A percentile compares a stretch with the other conserved stretches of the same genome.
Conservation (phyloP, 352 stramenopile genomes). For the Phytopythium delawarense region DNA sequence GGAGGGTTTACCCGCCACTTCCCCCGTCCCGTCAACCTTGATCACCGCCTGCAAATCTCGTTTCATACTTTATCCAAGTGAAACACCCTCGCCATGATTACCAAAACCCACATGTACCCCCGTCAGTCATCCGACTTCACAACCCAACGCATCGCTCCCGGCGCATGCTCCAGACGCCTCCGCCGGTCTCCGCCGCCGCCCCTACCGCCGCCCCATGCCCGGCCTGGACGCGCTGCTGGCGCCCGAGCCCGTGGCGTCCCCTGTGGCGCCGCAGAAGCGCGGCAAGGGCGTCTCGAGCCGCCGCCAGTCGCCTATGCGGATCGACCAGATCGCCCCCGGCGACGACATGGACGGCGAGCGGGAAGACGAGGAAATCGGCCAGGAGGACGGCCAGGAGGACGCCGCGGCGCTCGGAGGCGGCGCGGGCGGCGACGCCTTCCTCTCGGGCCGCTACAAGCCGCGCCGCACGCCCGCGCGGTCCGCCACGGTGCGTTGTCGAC, state of each 20-base stretch:
- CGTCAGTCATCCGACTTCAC: slow-evolving; percentile 3
- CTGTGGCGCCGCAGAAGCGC: background rate
- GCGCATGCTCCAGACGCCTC: background rate
- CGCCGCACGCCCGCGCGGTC: slow-evolving; percentile 26
- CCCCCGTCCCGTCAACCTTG: background rate
- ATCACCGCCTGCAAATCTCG: too few species aligned
- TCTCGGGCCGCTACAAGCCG: slow-evolving; percentile 25
- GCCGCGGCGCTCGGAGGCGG: background rate
- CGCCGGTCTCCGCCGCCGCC: slow-evolving; percentile 2
- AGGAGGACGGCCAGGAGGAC: background rate
- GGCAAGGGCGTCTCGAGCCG: background rate
- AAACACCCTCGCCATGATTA: background rate
- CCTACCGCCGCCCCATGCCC: background rate
- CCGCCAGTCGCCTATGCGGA: slow-evolving; percentile 1
- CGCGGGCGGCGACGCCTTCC: slow-evolving; percentile 28
- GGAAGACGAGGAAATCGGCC: background rate
- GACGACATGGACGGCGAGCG: slow-evolving; percentile 4
- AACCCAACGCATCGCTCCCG: background rate
- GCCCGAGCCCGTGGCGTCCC: background rate
- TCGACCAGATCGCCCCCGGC: slow-evolving; percentile 2
- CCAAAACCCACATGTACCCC: background rate
- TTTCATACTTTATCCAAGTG: background rate
- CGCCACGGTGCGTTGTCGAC: slow-evolving; percentile 21
- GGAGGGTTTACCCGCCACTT: background rate
- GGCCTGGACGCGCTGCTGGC: slow-evolving; percentile 1